Conservation (phyloP, 2,329 filamentous ascomycete genomes). For the Aspergillus versicolor region DNA sequence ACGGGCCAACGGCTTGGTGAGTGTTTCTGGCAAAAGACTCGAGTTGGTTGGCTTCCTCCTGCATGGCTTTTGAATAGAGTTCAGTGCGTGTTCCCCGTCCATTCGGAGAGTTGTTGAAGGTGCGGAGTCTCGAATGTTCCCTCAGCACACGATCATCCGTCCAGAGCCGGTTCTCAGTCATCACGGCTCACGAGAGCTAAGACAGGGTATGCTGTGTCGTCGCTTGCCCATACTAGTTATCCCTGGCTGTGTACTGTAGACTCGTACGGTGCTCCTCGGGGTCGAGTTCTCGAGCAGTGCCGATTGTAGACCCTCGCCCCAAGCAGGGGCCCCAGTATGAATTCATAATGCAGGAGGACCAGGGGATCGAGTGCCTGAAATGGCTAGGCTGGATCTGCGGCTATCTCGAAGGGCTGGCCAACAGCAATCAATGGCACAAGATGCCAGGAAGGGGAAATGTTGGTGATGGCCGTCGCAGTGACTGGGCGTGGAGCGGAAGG, state of each 20-base stretch:
- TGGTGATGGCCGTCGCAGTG: background rate
- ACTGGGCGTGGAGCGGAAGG: background rate
- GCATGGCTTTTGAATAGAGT: background rate
- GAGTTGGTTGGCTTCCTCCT: background rate
- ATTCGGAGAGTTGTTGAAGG: background rate
- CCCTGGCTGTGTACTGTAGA: no score
- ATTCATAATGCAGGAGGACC: background rate
- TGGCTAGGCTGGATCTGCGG: constrained; percentile 1
- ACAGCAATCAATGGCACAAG: background rate
- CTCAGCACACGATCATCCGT: background rate
- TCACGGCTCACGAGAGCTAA: no score
- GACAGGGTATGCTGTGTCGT: no score
- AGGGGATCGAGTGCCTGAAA: background rate
- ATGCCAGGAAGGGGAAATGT: background rate
- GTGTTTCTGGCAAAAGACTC: background rate
- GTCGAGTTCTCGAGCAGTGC: no score
- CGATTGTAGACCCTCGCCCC: no score
- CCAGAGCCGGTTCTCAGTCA: background rate
- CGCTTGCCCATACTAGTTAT: no score
- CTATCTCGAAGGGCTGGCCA: background rate
- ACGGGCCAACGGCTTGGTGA: background rate
- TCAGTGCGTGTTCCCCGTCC: background rate
- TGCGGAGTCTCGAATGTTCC: background rate
- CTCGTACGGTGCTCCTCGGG: no score
- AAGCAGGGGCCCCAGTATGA: no score